Percentiles rank a stretch among this genome's conserved stretches.
These are phyloP conservation scores for Tricholoma hemisulphureum DNA, from an alignment of 768 basidiomycete genomes.

Conservation along the genomic window DNA sequence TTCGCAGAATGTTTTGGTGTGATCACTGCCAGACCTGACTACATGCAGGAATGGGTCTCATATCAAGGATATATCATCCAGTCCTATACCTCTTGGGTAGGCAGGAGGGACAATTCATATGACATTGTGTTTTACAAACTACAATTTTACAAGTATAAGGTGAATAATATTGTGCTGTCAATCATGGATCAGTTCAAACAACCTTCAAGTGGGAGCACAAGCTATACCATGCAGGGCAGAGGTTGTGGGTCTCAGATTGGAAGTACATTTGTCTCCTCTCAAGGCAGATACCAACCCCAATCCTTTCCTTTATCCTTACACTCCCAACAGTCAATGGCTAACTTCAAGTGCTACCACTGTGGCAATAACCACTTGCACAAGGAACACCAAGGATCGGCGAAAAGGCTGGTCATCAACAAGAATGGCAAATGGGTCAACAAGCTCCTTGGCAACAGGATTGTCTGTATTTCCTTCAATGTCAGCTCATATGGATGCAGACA, in stretches of 20 bases:
- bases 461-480: not conserved
- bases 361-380: no score
- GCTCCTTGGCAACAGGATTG: not conserved
- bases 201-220: not conserved
- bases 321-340: no score
- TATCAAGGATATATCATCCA: not conserved
- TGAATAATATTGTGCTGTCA: not conserved
- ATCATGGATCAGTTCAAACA: not conserved
- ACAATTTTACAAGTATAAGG: not conserved
- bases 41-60: not conserved
- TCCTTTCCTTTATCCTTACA: not conserved
- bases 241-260: not conserved
- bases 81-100: not conserved
- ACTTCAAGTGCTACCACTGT: no score
- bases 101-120: not conserved
- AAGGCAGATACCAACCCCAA: not conserved
- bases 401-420: no score
- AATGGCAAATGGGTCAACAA: no score
- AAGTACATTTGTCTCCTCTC: not conserved
- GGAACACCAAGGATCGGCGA: no score
- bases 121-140: not conserved
- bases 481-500: conserved; percentile 1
- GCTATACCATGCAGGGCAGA: not conserved
- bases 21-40: not conserved
- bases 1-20: not conserved